phyloP scores from a whole-genome alignment of 2,329 filamentous ascomycete species.

The Colletotrichum costaricense region DNA sequence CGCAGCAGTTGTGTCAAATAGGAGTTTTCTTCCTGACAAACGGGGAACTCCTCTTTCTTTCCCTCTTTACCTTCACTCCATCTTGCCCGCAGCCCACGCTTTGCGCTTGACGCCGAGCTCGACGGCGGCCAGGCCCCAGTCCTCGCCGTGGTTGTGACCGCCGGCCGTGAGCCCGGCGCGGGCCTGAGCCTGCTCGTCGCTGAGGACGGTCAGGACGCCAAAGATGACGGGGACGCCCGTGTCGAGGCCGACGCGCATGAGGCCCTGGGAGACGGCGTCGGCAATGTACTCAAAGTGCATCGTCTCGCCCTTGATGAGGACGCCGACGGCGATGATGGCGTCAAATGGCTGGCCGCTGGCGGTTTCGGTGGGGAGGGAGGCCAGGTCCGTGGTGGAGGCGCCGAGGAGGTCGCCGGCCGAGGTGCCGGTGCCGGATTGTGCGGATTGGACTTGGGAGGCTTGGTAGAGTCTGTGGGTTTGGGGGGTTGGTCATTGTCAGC shows the following conservation, averaged over 20 bases:
- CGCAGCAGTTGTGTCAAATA: neutral
- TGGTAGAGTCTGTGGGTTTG: slow-evolving; percentile 74
- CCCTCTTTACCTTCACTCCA: slow-evolving; percentile 49
- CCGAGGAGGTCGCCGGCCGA: slow-evolving; percentile 83
- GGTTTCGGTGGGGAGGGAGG: slow-evolving; percentile 56
- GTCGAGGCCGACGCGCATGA: slow-evolving; percentile 96
- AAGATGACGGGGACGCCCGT: slow-evolving; percentile 91
- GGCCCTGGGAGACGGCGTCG: slow-evolving; percentile 87
- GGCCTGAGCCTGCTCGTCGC: slow-evolving; percentile 86
- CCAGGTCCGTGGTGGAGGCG: slow-evolving; percentile 75
- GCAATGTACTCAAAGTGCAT: slow-evolving; percentile 99
- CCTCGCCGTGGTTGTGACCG: slow-evolving; percentile 93
- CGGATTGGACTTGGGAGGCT: slow-evolving; percentile 86
- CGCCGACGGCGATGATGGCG: slow-evolving; percentile 93
- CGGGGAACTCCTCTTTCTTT: no score
- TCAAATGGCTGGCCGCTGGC: slow-evolving; percentile 77
- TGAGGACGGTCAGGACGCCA: slow-evolving; percentile 89
- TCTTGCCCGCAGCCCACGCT: slow-evolving; percentile 81
- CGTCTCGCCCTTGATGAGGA: slow-evolving; percentile 97
- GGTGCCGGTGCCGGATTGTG: slow-evolving; percentile 67
- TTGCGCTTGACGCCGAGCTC: slow-evolving; percentile 91
- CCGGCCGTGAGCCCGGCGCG: slow-evolving; percentile 79
- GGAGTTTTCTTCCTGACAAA: no score
- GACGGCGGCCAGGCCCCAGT: slow-evolving; percentile 95
- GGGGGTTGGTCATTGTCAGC: neutral